Evolutionary conservation across 768 basidiomycete genomes (phyloP).

Genomic region (Agrocybe chaxingu): DNA sequence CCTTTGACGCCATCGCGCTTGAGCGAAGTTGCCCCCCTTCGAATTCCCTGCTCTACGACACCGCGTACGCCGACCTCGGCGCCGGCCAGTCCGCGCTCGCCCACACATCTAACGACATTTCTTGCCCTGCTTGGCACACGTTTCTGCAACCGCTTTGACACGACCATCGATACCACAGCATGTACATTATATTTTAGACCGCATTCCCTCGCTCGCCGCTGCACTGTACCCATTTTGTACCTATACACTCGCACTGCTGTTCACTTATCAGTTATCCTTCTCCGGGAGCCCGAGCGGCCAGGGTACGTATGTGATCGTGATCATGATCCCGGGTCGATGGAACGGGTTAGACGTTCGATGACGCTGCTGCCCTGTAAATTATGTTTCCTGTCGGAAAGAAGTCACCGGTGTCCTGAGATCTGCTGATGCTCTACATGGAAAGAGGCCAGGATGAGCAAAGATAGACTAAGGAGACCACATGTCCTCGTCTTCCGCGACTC

Average conservation of each 20-base stretch:
- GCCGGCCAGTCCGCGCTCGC: background rate
- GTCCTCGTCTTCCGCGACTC: background rate
- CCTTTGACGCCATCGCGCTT: background rate
- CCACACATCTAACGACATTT: background rate
- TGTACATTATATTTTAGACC: background rate
- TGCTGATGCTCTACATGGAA: constrained; percentile 3
- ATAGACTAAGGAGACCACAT: constrained; percentile 5
- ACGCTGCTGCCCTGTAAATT: too few relatives aligned
- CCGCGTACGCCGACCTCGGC: background rate
- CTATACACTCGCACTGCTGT: too few relatives aligned
- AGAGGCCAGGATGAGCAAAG: background rate
- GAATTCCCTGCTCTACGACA: background rate
- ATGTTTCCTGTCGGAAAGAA: constrained; percentile 7
- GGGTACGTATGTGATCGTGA: too few relatives aligned
- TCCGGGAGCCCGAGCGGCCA: too few relatives aligned
- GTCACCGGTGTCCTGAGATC: constrained; percentile 11
- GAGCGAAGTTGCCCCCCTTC: background rate
- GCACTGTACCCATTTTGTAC: too few relatives aligned
- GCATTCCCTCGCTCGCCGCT: too few relatives aligned
- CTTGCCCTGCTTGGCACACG: background rate
- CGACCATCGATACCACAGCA: background rate
- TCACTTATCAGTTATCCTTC: too few relatives aligned
- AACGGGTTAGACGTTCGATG: too few relatives aligned
- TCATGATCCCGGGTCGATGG: too few relatives aligned
- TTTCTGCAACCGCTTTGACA: background rate